Percentiles rank a stretch among this genome's conserved stretches.
Conservation (phyloP, 192 early-diverging fungal genomes). For the Coemansia sp. region DNA sequence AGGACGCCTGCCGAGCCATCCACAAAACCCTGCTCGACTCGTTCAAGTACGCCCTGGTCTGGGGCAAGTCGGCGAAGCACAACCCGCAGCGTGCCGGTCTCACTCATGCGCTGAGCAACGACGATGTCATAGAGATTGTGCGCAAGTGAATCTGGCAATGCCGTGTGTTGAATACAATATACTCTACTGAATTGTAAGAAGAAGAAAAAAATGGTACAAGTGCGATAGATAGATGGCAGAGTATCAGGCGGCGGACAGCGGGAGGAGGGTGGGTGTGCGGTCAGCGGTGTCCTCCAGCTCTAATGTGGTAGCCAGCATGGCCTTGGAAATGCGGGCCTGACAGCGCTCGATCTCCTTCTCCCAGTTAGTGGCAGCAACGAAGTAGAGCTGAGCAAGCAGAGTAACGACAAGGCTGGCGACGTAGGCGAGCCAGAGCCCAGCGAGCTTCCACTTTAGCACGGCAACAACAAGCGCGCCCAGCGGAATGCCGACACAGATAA, state of each 20-base stretch:
- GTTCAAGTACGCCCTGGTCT: conserved; percentile 97
- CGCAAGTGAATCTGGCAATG: conserved; percentile 67
- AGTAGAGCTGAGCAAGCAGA: conserved; percentile 21
- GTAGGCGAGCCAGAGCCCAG: conserved; percentile 71
- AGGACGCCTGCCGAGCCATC: conserved; percentile 86
- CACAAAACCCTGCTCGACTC: conserved; percentile 86
- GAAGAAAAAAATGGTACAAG: background rate
- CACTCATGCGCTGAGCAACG: conserved; percentile 81
- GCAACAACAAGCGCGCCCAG: conserved; percentile 50
- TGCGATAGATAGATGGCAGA: no score
- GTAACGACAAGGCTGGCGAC: conserved; percentile 32
- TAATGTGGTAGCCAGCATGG: conserved; percentile 7
- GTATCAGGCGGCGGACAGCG: background rate
- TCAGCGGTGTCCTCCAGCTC: background rate
- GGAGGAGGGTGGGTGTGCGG: background rate
- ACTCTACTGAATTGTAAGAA: no score
- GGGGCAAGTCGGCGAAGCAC: conserved; percentile 96
- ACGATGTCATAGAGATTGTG: conserved; percentile 91
- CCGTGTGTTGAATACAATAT: no score
- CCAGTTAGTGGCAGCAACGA: conserved; percentile 47
- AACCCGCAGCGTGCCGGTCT: conserved; percentile 95
- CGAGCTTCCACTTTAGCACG: conserved; percentile 59
- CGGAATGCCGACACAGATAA: conserved; percentile 54
- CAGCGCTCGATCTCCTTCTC: conserved; percentile 43
- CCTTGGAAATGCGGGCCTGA: conserved; percentile 29